Evolutionary conservation across 495 filamentous ascomycete species (phyloP).

Genomic region (Daldinia vernicosa): DNA sequence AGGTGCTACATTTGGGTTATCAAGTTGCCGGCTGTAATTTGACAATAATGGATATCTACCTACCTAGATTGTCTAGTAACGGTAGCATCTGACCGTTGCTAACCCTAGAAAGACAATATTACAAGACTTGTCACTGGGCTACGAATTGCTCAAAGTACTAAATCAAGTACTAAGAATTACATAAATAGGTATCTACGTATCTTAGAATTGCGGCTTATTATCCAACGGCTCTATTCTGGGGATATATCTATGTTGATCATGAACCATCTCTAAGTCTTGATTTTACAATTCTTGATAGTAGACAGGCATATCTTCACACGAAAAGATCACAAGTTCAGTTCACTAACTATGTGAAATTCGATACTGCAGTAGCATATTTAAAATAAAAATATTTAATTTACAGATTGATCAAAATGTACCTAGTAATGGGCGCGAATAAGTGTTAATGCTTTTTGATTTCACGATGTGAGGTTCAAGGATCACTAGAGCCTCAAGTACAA

Average conservation of each 20-base stretch:
- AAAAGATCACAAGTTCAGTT: not conserved
- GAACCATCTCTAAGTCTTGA: not conserved
- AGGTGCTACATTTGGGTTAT: not conserved
- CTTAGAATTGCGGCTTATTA: not conserved
- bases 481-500: slow-evolving; percentile 31
- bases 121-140: not conserved
- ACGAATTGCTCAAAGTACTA: not conserved
- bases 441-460: not conserved
- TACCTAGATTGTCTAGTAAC: not conserved
- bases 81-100: not conserved
- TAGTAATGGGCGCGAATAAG: not conserved
- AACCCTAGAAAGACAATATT: not conserved
- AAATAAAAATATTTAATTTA: not conserved
- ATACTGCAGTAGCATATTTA: not conserved
- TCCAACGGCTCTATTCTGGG: not conserved
- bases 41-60: not conserved
- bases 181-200: not conserved
- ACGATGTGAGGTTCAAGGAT: slow-evolving; percentile 33
- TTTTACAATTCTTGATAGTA: not conserved
- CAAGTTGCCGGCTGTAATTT: not conserved
- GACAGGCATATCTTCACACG: not conserved
- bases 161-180: not conserved
- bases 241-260: not conserved
- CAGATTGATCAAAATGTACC: not conserved
- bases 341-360: not conserved